These are phyloP conservation scores for Yamadazyma dushanensis DNA, from an alignment of 1,139 yeast species.

Conservation along the genomic window DNA sequence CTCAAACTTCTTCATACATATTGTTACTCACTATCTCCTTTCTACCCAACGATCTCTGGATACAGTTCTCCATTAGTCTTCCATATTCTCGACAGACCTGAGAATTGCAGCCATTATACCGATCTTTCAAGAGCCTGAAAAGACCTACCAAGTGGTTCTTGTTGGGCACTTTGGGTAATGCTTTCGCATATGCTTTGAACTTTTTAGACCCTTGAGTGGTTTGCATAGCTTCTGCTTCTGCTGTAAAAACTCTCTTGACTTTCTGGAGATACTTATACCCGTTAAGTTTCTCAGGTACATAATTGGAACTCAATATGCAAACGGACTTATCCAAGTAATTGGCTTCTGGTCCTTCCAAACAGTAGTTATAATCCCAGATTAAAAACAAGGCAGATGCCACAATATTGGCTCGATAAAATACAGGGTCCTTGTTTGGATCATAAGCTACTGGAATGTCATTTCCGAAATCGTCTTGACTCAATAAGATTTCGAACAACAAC, in stretches of 20 bases:
- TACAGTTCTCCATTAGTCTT: constrained; percentile 53
- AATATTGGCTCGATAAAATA: constrained; percentile 55
- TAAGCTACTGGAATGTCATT: constrained; percentile 28
- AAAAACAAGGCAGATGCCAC: constrained; percentile 52
- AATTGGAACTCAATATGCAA: constrained; percentile 7
- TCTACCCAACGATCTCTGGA: constrained; percentile 54
- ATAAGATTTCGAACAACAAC: constrained; percentile 54
- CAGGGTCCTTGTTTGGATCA: constrained; percentile 51
- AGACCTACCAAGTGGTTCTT: constrained; percentile 46
- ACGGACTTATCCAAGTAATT: constrained; percentile 19
- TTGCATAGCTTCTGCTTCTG: constrained; percentile 14
- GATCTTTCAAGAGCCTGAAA: constrained; percentile 22
- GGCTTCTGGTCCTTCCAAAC: constrained; percentile 56
- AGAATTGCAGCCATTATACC: constrained; percentile 50
- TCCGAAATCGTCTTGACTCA: constrained; percentile 37
- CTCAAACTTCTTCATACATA: constrained; percentile 37
- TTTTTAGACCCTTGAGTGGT: constrained; percentile 8
- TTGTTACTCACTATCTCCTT: constrained; percentile 45
- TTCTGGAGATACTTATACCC: constrained; percentile 37
- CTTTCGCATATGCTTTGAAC: constrained; percentile 14
- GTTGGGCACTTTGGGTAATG: constrained; percentile 15
- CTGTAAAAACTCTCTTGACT: constrained; percentile 36
- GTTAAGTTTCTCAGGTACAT: constrained; percentile 27
- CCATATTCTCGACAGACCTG: constrained; percentile 59
- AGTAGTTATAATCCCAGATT: constrained; percentile 58